Base-by-base conservation (phyloP, 768 basidiomycete genomes). In the Rhodotorula taiwanensis region DNA sequence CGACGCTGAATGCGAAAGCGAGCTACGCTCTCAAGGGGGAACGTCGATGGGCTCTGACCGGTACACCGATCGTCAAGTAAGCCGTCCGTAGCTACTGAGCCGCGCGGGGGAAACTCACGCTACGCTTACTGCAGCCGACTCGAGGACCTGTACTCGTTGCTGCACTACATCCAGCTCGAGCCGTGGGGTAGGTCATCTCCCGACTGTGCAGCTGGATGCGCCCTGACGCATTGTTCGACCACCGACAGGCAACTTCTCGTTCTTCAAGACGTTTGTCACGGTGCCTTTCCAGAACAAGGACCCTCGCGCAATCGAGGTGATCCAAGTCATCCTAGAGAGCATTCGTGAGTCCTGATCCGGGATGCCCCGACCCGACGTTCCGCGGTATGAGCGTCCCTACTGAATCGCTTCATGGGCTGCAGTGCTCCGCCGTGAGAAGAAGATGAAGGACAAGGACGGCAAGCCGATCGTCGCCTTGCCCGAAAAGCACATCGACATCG, bases 51-150 rank as follows among this genome's bases (percentile, higher is more conserved):
- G 89, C 89, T 5, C 83, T 94, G 33, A 94, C 90, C 82, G 86
- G 90, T 18, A 98, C 94, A 8, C 94, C 94, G 0, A 97, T 98
- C 62, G 89, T 95, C 58, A 98, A 98, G 74, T 84, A 86, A 66
- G 79, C 94, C n/a, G n/a, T 10, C 89, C 93, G 4, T 4, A 3
- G 10, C 21, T 25, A 3, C 18, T 33, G 16, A 27, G 27, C 8
- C 4, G 3, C 10, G 23, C 15, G 11, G n/a, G 27, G 15, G 13
- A 30, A 13, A n/a, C 48, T 44, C 31, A 54, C 30, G 16, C 11
- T 20, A 2, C 11, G 1, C n/a, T 39, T n/a, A 33, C 18, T 9
- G 5, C 57, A 66, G 61, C 43, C 70, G 63, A 3, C 68, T 72
- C 42, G 70, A 71, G 70, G 94, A 98, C 72, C 79, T 98, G 21